Evolutionary conservation across 306 rosid species (phyloP), one percentile per base, ranked within the genome.

Genomic region (Trifolium pratense): DNA sequence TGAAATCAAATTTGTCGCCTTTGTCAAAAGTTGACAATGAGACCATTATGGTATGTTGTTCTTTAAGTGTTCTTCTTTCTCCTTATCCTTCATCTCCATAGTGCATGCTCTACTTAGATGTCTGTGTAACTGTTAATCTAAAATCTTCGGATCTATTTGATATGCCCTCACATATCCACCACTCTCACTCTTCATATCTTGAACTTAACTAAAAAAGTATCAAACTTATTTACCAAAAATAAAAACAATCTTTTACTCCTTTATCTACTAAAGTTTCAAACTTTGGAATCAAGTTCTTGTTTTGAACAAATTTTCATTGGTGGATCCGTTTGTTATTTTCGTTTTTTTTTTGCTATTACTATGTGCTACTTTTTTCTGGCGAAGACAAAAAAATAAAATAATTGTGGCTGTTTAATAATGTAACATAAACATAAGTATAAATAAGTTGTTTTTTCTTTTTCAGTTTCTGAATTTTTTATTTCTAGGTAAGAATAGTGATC

Each of bases 61-160:
- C n/a, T n/a, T n/a, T n/a, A n/a, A n/a, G n/a, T n/a, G n/a, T n/a
- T 79, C 93, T 21, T 84, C 87, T 18, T 83, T 91, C 75, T 36
- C 80, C 66, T 74, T 89, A 82, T 91, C 88, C 86, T 80, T 86
- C 90, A 88, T 94, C 82, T 94, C 99, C 99, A 87, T 91, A 15
- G 96, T 90, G 91, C 96, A 89, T 42, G 99, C 86, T 71, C 91
- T 86, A 66, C 79, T 90, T 34, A 91, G 89, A 80, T 94, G 99
- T 87, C 92, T 90, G 82, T 94, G 99, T 4, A 94, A 89, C 77
- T 94, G 99, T 57, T 94, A 97, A 78, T 94, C 99, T 83, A 94
- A 86, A 79, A 97, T 89, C 89, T 94, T 94, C 86, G 91, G 96
- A 87, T 94, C 99, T 87, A 94, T 91, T 76, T 94, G 97, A n/a